Base-by-base conservation (phyloP, 2,329 filamentous ascomycete genomes). In the Trichoderma gracile region DNA sequence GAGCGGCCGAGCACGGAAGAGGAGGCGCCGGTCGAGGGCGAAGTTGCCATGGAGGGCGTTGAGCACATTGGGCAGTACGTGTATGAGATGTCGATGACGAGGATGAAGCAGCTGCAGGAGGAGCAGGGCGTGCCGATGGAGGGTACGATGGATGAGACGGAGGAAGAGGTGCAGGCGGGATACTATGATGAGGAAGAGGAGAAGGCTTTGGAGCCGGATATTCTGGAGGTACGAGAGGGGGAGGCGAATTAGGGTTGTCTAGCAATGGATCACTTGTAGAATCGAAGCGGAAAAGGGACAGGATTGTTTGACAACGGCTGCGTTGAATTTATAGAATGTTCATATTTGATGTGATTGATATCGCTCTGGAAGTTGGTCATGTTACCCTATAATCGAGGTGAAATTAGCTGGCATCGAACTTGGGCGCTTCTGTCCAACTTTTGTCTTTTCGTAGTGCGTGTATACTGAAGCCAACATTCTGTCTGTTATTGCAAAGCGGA, bases 31-130 rank as follows among this genome's bases (percentile, higher is more conserved):
- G 79, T 85, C 7, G 78, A 81, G 2, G 83, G 83, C 14, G 83
- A 86, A 71, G 89, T 87, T 1, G 82, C 86, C 21, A 98, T 99
- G 91, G 91, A 94, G 71, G 86, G 90, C 40, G 89, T 98, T 1
- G 94, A 99, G 79, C 95, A 99, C 79, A 77, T 99, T 42, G 95
- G 95, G 0, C 90, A 97, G 78, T 99, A 97, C 76, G 94, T 99
- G 23, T 97, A 87, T 74, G 92, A 99, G 76, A 99, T 99, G 92
- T 96, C 93, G 3, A 86, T 89, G 53, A 85, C 83, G 1, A 82
- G 78, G 72, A 68, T 85, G 42, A 76, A 80, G 72, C 81, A 86
- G 71, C 67, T 86, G 52, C 77, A 79, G 57, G 76, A 71, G 10
- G 81, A 75, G 52, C 73, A 73, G 57, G 73, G 73, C 3, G 67